Conservation (phyloP, 2,329 filamentous ascomycete species). For the Penicillium sp. region DNA sequence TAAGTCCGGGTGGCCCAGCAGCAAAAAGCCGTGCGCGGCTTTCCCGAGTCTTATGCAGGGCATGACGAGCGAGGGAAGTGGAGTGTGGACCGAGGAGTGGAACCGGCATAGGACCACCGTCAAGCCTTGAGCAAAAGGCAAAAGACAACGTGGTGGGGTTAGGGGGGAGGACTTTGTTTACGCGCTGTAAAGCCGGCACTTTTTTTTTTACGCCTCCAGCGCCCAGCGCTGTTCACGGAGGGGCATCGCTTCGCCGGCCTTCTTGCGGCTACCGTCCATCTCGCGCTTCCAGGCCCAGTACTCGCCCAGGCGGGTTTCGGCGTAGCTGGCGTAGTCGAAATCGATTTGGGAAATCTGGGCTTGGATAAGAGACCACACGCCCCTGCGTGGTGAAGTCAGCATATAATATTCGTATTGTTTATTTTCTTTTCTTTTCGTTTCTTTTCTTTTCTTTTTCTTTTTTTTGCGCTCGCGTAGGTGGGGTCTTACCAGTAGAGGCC, state of each 20-base stretch:
- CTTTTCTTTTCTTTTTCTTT: too few relatives aligned
- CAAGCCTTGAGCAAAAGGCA: constrained; percentile 3
- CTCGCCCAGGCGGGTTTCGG: constrained; percentile 81
- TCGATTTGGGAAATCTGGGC: constrained; percentile 92
- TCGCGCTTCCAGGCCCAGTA: constrained; percentile 92
- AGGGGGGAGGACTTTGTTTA: not conserved
- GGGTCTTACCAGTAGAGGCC: constrained; percentile 70
- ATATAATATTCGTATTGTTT: not conserved
- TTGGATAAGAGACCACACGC: constrained; percentile 95
- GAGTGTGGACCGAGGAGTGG: constrained; percentile 6
- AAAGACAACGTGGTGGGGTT: not conserved
- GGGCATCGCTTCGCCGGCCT: constrained; percentile 63
- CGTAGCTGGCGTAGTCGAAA: constrained; percentile 94
- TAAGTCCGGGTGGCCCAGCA: constrained; percentile 13
- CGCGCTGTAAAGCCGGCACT: not conserved
- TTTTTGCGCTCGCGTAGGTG: too few relatives aligned
- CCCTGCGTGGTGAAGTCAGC: constrained; percentile 63
- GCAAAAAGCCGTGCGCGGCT: constrained; percentile 15
- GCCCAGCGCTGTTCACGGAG: constrained; percentile 82
- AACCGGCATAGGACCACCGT: constrained; percentile 1
- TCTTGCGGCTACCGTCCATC: constrained; percentile 63
- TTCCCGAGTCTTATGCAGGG: constrained; percentile 4
- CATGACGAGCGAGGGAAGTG: constrained; percentile 3
- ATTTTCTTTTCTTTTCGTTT: too few relatives aligned
- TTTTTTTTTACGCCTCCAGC: constrained; percentile 48